phyloP scores from a whole-genome alignment of 2,329 filamentous ascomycete species.

The Pestalotiopsis sp. region DNA sequence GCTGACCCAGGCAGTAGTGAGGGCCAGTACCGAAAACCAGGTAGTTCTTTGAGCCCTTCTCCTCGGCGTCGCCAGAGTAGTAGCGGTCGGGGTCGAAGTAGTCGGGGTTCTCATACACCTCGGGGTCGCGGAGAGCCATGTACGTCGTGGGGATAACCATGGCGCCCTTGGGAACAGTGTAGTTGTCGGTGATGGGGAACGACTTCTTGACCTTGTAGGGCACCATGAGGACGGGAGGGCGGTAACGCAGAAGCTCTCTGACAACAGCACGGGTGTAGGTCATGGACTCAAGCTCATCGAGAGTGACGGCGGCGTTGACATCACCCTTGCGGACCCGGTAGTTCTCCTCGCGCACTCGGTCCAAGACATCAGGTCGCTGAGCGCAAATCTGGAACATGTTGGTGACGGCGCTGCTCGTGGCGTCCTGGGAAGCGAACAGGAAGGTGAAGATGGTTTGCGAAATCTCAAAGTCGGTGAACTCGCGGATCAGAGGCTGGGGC shows the following conservation, averaged over 20 bases:
- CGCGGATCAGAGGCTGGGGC: constrained; percentile 79
- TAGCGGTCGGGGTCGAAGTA: constrained; percentile 89
- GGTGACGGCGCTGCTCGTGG: constrained; percentile 88
- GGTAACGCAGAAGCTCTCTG: constrained; percentile 88
- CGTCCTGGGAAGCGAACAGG: constrained; percentile 96
- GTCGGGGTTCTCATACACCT: constrained; percentile 89
- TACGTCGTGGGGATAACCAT: constrained; percentile 96
- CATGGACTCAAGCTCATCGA: constrained; percentile 89
- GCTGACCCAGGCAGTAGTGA: constrained; percentile 95
- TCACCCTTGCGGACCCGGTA: constrained; percentile 76
- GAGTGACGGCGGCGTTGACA: constrained; percentile 67
- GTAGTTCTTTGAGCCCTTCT: constrained; percentile 88
- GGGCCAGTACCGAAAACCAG: constrained; percentile 94
- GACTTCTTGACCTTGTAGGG: constrained; percentile 94
- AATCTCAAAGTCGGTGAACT: constrained; percentile 90
- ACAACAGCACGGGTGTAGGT: constrained; percentile 90
- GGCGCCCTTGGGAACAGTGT: constrained; percentile 91
- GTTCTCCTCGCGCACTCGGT: constrained; percentile 92
- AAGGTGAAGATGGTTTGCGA: constrained; percentile 94
- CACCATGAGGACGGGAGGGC: constrained; percentile 95
- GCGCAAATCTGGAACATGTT: constrained; percentile 96
- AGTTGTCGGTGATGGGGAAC: constrained; percentile 85
- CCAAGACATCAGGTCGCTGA: constrained; percentile 89
- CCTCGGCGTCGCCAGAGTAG: constrained; percentile 86
- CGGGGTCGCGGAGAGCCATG: constrained; percentile 87